Evolutionary conservation across 1,284 basidiomycete species (phyloP), one percentile per base, ranked within the genome.

Genomic region (Puccinia hordei): DNA sequence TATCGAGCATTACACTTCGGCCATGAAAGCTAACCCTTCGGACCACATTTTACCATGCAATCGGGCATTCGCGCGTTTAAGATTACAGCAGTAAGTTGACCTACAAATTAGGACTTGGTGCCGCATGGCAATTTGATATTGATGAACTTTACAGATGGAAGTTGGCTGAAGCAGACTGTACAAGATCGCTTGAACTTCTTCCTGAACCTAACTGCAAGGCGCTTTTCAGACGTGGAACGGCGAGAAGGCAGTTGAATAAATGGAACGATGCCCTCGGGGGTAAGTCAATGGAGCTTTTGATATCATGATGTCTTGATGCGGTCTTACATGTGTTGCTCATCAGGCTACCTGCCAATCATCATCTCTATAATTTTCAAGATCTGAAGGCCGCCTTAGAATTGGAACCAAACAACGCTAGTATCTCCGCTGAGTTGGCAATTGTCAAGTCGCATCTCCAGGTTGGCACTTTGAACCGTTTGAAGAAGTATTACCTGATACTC

Each of bases 171-270:
- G 24, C 38, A 33, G 73, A 74, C 57, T 59, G 55, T 22, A 74
- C 73, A 27, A 38, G 22, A 46, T 74, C 73, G n/a, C 46, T 74
- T 2, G 57, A 74, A 27, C 53, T 74, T 33, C 55, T 59, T 22
- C 73, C 73, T 30, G 19, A 41, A 17, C 53, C 38, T 22, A 74
- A 74, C 38, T 74, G 55, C n/a, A 74, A 74, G 41, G 73, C 73
- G n/a, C 55, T 74, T 12, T 74, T 74, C 57, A 59, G 73, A 24
- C 53, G 73, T 44, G 73, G 53, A n/a, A 61, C 46, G 55, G 57
- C 73, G 10, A 61, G 57, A 33, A 74, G 57, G n/a, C 33, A 41
- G 5, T 38, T 61, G 19, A 38, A 63, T 33, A 59, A 74, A 41
- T 74, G 73, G 73, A 30, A 10, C n/a, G 73, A 74, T n/a, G 73